Percentiles rank a stretch among this genome's conserved stretches.
phyloP scores from a whole-genome alignment of 192 early-diverging fungal species.

The Nowakowskiella sp. region DNA sequence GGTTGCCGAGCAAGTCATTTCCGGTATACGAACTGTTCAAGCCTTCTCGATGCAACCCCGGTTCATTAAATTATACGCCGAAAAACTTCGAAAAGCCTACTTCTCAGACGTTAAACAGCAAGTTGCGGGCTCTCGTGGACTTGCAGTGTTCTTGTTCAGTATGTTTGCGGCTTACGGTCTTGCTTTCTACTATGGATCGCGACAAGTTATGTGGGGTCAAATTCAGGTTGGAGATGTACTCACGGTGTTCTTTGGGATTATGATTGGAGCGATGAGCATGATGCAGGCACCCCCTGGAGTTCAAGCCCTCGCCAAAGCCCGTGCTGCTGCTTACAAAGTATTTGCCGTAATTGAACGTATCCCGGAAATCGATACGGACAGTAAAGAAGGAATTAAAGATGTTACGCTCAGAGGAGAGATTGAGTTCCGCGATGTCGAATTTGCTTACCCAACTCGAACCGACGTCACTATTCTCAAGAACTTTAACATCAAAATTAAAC shows the following conservation, averaged over 20 bases:
- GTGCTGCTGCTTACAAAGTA: slow-evolving; percentile 41
- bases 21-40: slow-evolving; percentile 78
- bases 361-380: slow-evolving; percentile 34
- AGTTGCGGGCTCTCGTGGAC: slow-evolving; percentile 27
- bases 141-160: slow-evolving; percentile 67
- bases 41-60: slow-evolving; percentile 75
- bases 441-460: slow-evolving; percentile 54
- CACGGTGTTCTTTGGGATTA: slow-evolving; percentile 35
- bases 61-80: slow-evolving; percentile 53
- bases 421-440: slow-evolving; percentile 35
- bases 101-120: slow-evolving; percentile 43
- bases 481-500: slow-evolving; percentile 43
- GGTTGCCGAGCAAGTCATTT: slow-evolving; percentile 77
- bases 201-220: slow-evolving; percentile 38
- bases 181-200: slow-evolving; percentile 77
- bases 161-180: slow-evolving; percentile 71
- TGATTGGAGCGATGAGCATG: slow-evolving; percentile 37
- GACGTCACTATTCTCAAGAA: slow-evolving; percentile 52
- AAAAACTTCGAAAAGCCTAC: slow-evolving; percentile 55
- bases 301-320: slow-evolving; percentile 23
- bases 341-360: slow-evolving; percentile 41
- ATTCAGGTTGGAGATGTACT: slow-evolving; percentile 42
- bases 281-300: slow-evolving; percentile 29
- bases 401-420: slow-evolving; percentile 28
- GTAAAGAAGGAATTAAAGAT: slow-evolving; percentile 21